Evolutionary conservation across 306 rosid genomes (phyloP).

Genomic region (Quercus agrifolia): DNA sequence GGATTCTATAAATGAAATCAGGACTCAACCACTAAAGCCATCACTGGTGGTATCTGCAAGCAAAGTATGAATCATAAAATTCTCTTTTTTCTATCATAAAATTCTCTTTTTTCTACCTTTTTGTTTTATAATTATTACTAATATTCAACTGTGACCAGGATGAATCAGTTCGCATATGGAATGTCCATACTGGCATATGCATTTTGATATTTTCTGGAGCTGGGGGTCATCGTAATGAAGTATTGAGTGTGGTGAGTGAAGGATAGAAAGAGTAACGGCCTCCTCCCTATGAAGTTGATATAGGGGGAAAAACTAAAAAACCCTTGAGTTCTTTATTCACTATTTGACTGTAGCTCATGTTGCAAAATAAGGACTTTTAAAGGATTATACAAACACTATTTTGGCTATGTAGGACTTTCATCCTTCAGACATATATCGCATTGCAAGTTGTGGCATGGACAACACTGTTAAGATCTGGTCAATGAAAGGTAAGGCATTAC

Average conservation of each 20-base stretch:
- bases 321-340: not conserved
- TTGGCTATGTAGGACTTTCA: conserved; percentile 71
- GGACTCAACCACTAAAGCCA: conserved; percentile 81
- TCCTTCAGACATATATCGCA: conserved; percentile 79
- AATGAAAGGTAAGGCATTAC: conserved; percentile 66
- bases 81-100: not conserved
- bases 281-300: not conserved
- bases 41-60: conserved; percentile 88
- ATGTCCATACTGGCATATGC: conserved; percentile 86
- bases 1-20: conserved; percentile 85
- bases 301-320: not conserved
- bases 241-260: conserved; percentile 83
- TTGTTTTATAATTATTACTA: conserved; percentile 19
- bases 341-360: not conserved
- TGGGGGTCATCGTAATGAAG: conserved; percentile 98
- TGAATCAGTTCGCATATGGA: conserved; percentile 95
- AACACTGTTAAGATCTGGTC: conserved; percentile 97
- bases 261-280: conserved; percentile 9
- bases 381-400: conserved; percentile 10
- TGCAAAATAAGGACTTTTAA: conserved; percentile 10
- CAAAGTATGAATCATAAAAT: conserved; percentile 48
- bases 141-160: conserved; percentile 57
- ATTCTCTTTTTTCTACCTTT: not conserved
- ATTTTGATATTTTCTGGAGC: conserved; percentile 93
- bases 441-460: conserved; percentile 99